Conservation (phyloP, 495 filamentous ascomycete species). For the Tricharina praecox region DNA sequence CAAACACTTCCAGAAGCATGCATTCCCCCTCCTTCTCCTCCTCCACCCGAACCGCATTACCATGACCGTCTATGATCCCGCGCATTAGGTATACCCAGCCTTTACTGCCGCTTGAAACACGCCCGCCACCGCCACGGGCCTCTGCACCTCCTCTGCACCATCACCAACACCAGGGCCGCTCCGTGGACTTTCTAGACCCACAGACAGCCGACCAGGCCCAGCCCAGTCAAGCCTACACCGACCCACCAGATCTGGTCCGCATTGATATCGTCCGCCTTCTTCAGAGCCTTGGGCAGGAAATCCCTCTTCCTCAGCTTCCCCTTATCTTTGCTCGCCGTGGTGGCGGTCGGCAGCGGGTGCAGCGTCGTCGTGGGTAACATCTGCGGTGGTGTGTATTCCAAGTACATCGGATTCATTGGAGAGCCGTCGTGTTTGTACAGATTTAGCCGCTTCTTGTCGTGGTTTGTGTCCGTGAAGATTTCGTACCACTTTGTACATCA, state of each 20-base stretch:
- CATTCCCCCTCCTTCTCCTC: background rate
- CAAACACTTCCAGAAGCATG: no score
- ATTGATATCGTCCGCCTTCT: constrained; percentile 32
- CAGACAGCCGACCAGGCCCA: constrained; percentile 31
- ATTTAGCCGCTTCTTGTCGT: constrained; percentile 46
- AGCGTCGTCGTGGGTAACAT: constrained; percentile 48
- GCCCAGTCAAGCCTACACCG: constrained; percentile 46
- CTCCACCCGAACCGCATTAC: background rate
- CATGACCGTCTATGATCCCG: background rate
- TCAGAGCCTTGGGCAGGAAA: constrained; percentile 28
- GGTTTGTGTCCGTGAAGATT: constrained; percentile 45
- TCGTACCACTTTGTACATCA: constrained; percentile 42
- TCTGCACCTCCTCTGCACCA: background rate
- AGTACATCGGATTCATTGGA: constrained; percentile 57
- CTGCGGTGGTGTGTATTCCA: constrained; percentile 48
- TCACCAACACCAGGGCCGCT: background rate
- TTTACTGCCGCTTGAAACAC: no score
- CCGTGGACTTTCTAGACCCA: background rate
- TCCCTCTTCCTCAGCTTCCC: constrained; percentile 26
- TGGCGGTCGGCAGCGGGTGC: constrained; percentile 15
- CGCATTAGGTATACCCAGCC: no score
- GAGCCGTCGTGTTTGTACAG: constrained; percentile 48
- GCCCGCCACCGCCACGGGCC: no score
- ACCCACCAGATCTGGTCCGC: constrained; percentile 53
- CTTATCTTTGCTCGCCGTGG: constrained; percentile 8